These are phyloP conservation scores for Sideroxylon spinosum DNA, from an alignment of 179 eudicot species.

Conservation along the genomic window DNA sequence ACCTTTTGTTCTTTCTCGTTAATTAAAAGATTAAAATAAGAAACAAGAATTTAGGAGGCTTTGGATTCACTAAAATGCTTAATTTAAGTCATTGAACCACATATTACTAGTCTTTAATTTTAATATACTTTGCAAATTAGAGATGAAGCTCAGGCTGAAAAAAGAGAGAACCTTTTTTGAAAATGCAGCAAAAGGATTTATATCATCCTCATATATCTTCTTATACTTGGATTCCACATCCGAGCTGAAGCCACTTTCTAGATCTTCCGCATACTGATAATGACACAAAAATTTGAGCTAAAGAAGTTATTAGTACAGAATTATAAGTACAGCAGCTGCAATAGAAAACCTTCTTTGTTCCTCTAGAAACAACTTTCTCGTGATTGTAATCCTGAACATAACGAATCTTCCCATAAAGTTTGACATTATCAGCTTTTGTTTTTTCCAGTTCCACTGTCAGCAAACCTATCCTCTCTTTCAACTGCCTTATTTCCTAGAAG, in stretches of 20 bases:
- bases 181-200: constrained; percentile 99
- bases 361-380: constrained; percentile 95
- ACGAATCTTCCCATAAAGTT: constrained; percentile 96
- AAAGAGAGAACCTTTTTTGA: constrained; percentile 65
- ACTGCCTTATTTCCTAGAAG: constrained; percentile 71
- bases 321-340: constrained; percentile 2
- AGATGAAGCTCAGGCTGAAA: background rate
- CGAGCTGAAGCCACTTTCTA: constrained; percentile 88
- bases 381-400: constrained; percentile 94
- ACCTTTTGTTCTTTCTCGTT: background rate
- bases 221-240: constrained; percentile 99
- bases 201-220: constrained; percentile 96
- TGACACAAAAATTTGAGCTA: background rate
- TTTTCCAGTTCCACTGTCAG: constrained; percentile 79
- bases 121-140: background rate
- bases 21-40: background rate
- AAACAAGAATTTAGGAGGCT: background rate
- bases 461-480: constrained; percentile 76
- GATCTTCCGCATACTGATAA: constrained; percentile 75
- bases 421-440: constrained; percentile 94
- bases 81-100: background rate
- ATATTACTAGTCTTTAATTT: background rate
- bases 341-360: constrained; percentile 70
- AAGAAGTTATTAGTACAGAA: background rate
- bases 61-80: background rate